Evolutionary conservation across 495 filamentous ascomycete species (phyloP).

Genomic region (Xanthoparmelia taractica): DNA sequence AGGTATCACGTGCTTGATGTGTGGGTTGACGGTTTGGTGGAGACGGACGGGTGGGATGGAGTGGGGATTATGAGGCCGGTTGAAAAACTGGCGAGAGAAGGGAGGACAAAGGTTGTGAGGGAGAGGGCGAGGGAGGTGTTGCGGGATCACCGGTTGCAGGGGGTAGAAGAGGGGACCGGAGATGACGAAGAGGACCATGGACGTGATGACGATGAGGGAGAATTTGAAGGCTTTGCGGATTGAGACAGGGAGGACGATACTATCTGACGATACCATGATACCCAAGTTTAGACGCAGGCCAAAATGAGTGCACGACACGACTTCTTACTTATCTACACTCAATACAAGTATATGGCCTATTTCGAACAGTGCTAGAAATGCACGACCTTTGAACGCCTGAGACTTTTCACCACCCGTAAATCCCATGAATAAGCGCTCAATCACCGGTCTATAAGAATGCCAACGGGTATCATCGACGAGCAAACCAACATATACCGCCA

Average conservation of each 20-base stretch:
- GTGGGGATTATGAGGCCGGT: slow-evolving; percentile 49
- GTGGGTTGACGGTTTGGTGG: slow-evolving; percentile 80
- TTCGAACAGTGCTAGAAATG: not conserved
- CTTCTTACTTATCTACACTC: not conserved
- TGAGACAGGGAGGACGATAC: not conserved
- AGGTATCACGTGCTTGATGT: slow-evolving; percentile 85
- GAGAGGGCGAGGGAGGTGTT: slow-evolving; percentile 62
- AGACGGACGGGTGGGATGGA: slow-evolving; percentile 38
- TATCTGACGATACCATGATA: not conserved
- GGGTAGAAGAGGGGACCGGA: slow-evolving; percentile 33
- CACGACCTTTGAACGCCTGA: not conserved
- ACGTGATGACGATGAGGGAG: slow-evolving; percentile 44
- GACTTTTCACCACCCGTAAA: slow-evolving; percentile 2
- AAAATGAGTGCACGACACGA: not conserved
- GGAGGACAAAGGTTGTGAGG: slow-evolving; percentile 64
- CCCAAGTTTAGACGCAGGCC: not conserved
- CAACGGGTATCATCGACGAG: slow-evolving; percentile 12
- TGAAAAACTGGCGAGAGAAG: slow-evolving; percentile 46
- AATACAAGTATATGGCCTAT: not conserved
- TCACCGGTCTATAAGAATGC: not conserved
- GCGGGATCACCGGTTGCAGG: slow-evolving; percentile 62
- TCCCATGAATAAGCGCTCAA: not conserved
- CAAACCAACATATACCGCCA: not conserved
- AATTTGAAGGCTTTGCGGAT: slow-evolving; percentile 73
- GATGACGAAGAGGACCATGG: slow-evolving; percentile 28